Evolutionary conservation across 306 rosid genomes (phyloP).

Genomic region (Pterocarpus macrocarpus): DNA sequence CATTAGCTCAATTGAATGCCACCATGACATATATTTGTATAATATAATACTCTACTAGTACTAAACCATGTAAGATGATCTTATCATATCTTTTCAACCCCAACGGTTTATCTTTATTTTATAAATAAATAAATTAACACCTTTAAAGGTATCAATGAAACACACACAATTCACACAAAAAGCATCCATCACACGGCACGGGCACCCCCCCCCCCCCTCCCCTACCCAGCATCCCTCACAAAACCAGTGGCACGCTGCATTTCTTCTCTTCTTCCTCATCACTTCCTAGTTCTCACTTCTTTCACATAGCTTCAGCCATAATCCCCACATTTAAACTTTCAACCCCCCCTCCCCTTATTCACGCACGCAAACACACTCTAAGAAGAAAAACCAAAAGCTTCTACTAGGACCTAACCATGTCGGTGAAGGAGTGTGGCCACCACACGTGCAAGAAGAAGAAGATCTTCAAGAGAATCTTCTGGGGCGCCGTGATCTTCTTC

Average conservation of each 20-base stretch:
- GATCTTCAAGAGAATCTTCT: conserved; percentile 42
- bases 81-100: conserved; percentile 41
- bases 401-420: conserved; percentile 44
- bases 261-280: not conserved
- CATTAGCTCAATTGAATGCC: too few species aligned
- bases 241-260: not conserved
- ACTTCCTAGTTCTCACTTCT: not conserved
- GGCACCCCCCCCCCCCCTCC: too few species aligned
- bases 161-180: too few species aligned
- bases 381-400: too few species aligned
- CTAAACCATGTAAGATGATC: conserved; percentile 23
- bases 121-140: not conserved
- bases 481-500: conserved; percentile 64
- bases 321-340: too few species aligned
- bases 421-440: conserved; percentile 67
- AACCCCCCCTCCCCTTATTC: too few species aligned
- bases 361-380: too few species aligned
- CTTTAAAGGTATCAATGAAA: not conserved
- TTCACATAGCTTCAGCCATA: too few species aligned
- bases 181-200: conserved; percentile 8
- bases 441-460: conserved; percentile 54
- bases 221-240: too few species aligned
- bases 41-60: conserved; percentile 1
- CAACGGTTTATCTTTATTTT: conserved; percentile 1
- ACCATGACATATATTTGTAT: not conserved